These are phyloP conservation scores for Allantophomopsis lycopodina DNA, from an alignment of 2,329 filamentous ascomycete genomes.

Conservation along the genomic window DNA sequence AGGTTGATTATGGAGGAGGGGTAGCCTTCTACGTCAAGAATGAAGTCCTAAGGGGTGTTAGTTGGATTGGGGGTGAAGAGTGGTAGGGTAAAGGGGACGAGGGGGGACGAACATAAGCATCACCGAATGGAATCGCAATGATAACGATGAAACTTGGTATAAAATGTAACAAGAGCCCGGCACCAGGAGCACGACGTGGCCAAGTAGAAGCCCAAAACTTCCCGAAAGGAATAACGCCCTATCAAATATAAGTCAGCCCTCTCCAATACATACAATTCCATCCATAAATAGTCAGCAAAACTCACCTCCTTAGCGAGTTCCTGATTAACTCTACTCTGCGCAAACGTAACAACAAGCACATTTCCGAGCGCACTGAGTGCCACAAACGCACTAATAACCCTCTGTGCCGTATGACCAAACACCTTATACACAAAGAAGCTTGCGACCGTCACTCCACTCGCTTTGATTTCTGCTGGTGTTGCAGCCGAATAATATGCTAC, in stretches of 20 bases:
- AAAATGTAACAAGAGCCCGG: conserved; percentile 41
- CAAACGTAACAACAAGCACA: conserved; percentile 33
- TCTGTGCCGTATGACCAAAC: conserved; percentile 27
- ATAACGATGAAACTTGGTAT: conserved; percentile 45
- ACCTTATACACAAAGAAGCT: conserved; percentile 42
- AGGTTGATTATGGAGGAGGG: conserved; percentile 28
- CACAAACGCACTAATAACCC: conserved; percentile 27
- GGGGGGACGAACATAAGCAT: conserved; percentile 12
- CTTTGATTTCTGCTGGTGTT: conserved; percentile 38
- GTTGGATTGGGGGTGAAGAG: no score
- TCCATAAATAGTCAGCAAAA: no score
- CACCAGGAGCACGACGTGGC: conserved; percentile 12
- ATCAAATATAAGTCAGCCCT: conserved; percentile 10
- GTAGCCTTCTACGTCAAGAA: conserved; percentile 20
- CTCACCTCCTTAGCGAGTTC: conserved; percentile 22
- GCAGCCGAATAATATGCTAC: conserved; percentile 47
- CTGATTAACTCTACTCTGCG: conserved; percentile 32
- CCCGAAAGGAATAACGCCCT: conserved; percentile 31
- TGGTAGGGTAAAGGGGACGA: no score
- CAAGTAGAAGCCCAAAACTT: conserved; percentile 15
- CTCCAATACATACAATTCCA: no score
- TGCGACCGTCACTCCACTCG: conserved; percentile 38
- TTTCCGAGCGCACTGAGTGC: conserved; percentile 32
- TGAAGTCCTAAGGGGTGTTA: conserved; percentile 7
- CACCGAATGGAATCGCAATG: conserved; percentile 30